A percentile compares a stretch with the other conserved stretches of the same genome.
Evolutionary conservation across 495 filamentous ascomycete species (phyloP).

Genomic region (Symbiotaphrina buchneri): DNA sequence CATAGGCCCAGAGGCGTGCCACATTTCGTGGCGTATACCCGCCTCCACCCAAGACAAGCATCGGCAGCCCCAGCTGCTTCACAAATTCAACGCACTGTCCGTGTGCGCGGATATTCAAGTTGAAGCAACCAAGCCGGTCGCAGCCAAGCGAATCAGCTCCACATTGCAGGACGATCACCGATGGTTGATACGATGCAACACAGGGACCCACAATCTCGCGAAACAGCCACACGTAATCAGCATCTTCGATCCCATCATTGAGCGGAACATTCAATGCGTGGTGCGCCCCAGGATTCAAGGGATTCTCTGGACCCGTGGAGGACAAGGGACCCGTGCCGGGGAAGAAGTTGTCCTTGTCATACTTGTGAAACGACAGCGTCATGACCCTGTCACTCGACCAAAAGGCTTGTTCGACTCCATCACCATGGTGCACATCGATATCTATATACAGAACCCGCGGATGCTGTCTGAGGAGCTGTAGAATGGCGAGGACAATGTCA

Average conservation of each 20-base stretch:
- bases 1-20: conserved; percentile 86
- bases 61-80: conserved; percentile 51
- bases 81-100: conserved; percentile 76
- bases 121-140: conserved; percentile 86
- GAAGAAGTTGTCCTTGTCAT: conserved; percentile 61
- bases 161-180: conserved; percentile 86
- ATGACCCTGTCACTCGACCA: conserved; percentile 96
- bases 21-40: conserved; percentile 98
- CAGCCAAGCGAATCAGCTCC: conserved; percentile 89
- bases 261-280: conserved; percentile 45
- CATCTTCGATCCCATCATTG: conserved; percentile 73
- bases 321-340: conserved; percentile 38
- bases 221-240: conserved; percentile 71
- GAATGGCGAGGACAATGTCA: conserved; percentile 88
- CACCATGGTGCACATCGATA: conserved; percentile 98
- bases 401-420: conserved; percentile 95
- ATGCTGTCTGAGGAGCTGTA: conserved; percentile 80
- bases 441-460: conserved; percentile 92
- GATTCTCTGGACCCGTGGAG: conserved; percentile 34
- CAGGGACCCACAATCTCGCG: conserved; percentile 55
- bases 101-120: conserved; percentile 84
- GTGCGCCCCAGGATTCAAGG: conserved; percentile 37
- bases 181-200: conserved; percentile 54
- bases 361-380: conserved; percentile 97
- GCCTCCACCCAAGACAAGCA: conserved; percentile 82